Base-by-base conservation (phyloP, 768 basidiomycete species). In the Strobilomyces echinocephalus region DNA sequence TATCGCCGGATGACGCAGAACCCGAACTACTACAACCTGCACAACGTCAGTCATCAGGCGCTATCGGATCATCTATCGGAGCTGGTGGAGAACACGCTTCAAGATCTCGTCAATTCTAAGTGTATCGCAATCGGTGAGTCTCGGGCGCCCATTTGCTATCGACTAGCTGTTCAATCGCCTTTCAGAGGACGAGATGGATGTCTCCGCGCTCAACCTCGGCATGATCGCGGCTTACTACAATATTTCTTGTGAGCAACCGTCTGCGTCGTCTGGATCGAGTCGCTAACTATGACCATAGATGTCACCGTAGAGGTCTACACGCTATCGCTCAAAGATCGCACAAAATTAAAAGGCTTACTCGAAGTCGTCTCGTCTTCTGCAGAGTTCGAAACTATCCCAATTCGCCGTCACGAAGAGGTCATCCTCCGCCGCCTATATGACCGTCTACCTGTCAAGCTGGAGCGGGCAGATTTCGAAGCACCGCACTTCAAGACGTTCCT, bases 401-500 rank as follows among this genome's bases (percentile, higher is more conserved):
- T 98, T 61, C 87, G 97, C 28, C 87, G 92, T 24, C 93, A 95
- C 71, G 97, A 98, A 73, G 91, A 93, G 49, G 65, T 76, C 0
- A 71, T 95, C 3, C 81, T 97, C 9, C 84, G 87, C 41, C 84
- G 92, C 9, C 91, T 97, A 56, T 98, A 98, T 67, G 93, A 97
- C 65, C 91, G 95, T 20, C 88, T 95, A 1, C 95, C 95, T 1
- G 95, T 98, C 75, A 98, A 98, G 73, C 79, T 97, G 39, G 86
- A 90, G 46, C 68, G 62, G 11, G 78, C 75, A 55, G 89, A 97
- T 71, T 98, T 92, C 71, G 91, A 94, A 64, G 88, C 90, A 15
- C 97, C 95, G 0, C 87, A 95, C 67, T 98, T 97, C 87, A 98
- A 99, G 76, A 94, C 95, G 0, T 97, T 95, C 85, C 78, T 98